These are phyloP conservation scores for Exserohilum turcica DNA, from an alignment of 2,329 filamentous ascomycete species.

Conservation along the genomic window DNA sequence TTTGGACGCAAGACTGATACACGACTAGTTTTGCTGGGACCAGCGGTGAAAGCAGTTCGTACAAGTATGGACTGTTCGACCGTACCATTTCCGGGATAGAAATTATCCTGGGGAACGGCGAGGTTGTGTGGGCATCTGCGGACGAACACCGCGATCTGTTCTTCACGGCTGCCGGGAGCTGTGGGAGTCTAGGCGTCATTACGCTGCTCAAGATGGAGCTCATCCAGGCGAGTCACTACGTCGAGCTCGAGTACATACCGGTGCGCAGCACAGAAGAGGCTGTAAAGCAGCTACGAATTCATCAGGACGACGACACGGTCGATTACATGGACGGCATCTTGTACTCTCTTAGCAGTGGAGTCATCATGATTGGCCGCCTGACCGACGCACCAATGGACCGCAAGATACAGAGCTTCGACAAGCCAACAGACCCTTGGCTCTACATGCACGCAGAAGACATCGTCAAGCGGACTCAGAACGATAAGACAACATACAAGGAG, in stretches of 20 bases:
- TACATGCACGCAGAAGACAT: slow-evolving; percentile 66
- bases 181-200: slow-evolving; percentile 65
- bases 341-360: slow-evolving; percentile 60
- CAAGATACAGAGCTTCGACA: slow-evolving; percentile 56
- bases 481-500: slow-evolving; percentile 39
- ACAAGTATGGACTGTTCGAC: slow-evolving; percentile 70
- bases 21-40: slow-evolving; percentile 63
- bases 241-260: slow-evolving; percentile 67
- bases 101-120: slow-evolving; percentile 65
- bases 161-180: slow-evolving; percentile 62
- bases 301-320: slow-evolving; percentile 48
- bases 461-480: slow-evolving; percentile 16
- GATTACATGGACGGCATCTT: slow-evolving; percentile 74
- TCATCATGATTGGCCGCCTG: slow-evolving; percentile 66
- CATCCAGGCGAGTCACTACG: slow-evolving; percentile 59
- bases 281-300: slow-evolving; percentile 55
- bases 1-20: slow-evolving; percentile 3
- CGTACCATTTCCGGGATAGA: slow-evolving; percentile 66
- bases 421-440: slow-evolving; percentile 71
- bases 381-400: slow-evolving; percentile 53
- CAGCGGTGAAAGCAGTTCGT: slow-evolving; percentile 69
- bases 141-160: slow-evolving; percentile 60
- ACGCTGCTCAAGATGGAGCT: slow-evolving; percentile 66
- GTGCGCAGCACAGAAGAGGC: slow-evolving; percentile 57
- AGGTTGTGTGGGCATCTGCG: slow-evolving; percentile 56